These are phyloP conservation scores for Leptographium procerum DNA, from an alignment of 2,329 filamentous ascomycete species.

Conservation along the genomic window DNA sequence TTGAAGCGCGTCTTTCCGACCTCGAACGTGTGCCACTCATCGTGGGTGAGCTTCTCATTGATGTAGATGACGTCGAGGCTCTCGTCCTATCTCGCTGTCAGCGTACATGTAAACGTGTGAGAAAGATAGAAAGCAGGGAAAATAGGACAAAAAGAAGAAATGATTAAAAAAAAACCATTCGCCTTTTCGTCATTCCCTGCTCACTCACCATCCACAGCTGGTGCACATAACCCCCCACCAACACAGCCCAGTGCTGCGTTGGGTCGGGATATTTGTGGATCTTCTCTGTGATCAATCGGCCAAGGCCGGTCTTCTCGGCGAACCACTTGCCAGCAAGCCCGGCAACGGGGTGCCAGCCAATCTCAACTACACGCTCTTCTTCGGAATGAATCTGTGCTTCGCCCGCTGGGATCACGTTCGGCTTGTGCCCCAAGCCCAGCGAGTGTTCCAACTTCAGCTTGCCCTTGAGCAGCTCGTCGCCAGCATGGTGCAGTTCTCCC, in stretches of 20 bases:
- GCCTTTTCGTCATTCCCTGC: background rate
- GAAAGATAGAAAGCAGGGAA: no score
- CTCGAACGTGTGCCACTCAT: conserved; percentile 38
- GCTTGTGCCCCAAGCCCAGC: conserved; percentile 30
- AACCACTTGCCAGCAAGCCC: conserved; percentile 47
- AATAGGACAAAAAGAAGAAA: background rate
- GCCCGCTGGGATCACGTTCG: conserved; percentile 30
- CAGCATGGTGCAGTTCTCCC: conserved; percentile 2
- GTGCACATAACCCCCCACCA: conserved; percentile 44
- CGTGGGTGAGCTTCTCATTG: conserved; percentile 33
- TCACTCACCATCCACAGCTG: conserved; percentile 46
- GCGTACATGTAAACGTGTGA: no score
- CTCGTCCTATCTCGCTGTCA: conserved; percentile 30
- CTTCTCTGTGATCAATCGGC: conserved; percentile 43
- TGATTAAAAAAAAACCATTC: background rate
- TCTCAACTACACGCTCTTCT: conserved; percentile 31
- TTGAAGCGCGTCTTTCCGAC: conserved; percentile 43
- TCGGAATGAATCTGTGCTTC: conserved; percentile 24
- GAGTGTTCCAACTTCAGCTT: conserved; percentile 29
- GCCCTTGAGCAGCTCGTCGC: conserved; percentile 25
- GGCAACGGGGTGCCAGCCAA: conserved; percentile 48
- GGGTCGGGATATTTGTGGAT: conserved; percentile 45
- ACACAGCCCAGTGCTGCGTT: conserved; percentile 48
- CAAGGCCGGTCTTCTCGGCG: conserved; percentile 42
- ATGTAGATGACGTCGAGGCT: conserved; percentile 45